Evolutionary conservation across 2,329 filamentous ascomycete species (phyloP).

Genomic region (Aspergillus viridinutans): DNA sequence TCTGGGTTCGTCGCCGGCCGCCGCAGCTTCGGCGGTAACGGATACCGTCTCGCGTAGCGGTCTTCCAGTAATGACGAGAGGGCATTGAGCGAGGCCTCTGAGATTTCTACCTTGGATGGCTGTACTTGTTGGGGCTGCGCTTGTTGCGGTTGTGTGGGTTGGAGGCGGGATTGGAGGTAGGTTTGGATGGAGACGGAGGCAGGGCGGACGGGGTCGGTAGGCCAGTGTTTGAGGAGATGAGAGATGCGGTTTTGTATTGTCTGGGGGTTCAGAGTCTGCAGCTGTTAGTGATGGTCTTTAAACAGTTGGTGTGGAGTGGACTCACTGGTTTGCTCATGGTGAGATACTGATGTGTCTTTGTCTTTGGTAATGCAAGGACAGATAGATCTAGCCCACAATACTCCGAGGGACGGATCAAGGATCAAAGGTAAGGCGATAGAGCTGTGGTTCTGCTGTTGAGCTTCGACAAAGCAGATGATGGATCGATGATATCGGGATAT

Average conservation of each 20-base stretch:
- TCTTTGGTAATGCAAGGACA: neutral
- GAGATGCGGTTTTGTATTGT: constrained; percentile 34
- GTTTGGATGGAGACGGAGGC: constrained; percentile 43
- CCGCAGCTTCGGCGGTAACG: constrained; percentile 44
- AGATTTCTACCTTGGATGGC: constrained; percentile 13
- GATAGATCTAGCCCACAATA: neutral
- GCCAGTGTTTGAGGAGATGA: constrained; percentile 43
- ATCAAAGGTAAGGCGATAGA: neutral
- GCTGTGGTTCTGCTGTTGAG: neutral
- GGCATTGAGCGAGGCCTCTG: constrained; percentile 49
- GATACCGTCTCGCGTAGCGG: constrained; percentile 51
- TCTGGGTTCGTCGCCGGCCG: constrained; percentile 48
- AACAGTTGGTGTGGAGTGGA: neutral
- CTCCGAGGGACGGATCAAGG: no score
- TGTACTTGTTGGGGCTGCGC: constrained; percentile 10
- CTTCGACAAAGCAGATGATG: neutral
- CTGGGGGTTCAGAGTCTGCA: constrained; percentile 24
- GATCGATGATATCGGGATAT: neutral
- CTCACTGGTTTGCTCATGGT: constrained; percentile 17
- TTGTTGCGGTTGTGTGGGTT: constrained; percentile 2
- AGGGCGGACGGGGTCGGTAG: constrained; percentile 41
- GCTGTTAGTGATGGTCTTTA: neutral
- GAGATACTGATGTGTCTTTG: neutral
- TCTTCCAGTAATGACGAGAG: constrained; percentile 59
- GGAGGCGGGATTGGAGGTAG: constrained; percentile 35